Evolutionary conservation across 352 stramenopile species (phyloP).

Genomic region (Globisporangium mamillatum): DNA sequence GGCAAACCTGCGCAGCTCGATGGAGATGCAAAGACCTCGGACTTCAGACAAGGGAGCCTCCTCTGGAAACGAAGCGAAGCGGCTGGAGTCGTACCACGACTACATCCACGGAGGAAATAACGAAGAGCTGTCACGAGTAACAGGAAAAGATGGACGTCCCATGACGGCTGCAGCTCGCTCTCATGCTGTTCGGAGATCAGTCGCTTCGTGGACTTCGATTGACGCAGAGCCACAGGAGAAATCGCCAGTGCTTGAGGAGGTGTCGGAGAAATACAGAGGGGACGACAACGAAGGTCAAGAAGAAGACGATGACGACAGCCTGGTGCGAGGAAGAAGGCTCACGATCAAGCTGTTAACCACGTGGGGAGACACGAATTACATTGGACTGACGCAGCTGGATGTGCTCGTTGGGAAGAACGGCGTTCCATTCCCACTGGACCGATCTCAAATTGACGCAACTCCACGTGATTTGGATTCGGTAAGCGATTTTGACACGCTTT

Average conservation of each 20-base stretch:
- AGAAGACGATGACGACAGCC: constrained; percentile 12
- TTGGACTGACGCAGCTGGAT: constrained; percentile 79
- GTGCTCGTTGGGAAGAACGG: constrained; percentile 53
- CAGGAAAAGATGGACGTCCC: constrained; percentile 30
- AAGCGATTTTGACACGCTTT: neutral
- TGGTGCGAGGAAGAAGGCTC: constrained; percentile 40
- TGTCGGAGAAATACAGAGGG: constrained; percentile 16
- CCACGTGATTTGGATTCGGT: constrained; percentile 74
- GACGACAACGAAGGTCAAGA: constrained; percentile 18
- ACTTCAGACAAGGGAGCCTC: constrained; percentile 43
- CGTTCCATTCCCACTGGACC: constrained; percentile 35
- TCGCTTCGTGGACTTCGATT: constrained; percentile 37
- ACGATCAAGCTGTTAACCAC: constrained; percentile 56
- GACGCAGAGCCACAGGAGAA: constrained; percentile 46
- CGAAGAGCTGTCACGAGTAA: neutral
- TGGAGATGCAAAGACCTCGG: constrained; percentile 44
- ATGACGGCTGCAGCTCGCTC: constrained; percentile 40
- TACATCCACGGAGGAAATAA: constrained; percentile 15
- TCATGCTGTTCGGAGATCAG: constrained; percentile 29
- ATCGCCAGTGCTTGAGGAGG: constrained; percentile 52
- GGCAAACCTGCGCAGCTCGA: constrained; percentile 30
- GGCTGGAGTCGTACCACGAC: constrained; percentile 14
- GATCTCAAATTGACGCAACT: constrained; percentile 48
- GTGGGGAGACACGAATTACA: constrained; percentile 82
- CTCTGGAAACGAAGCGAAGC: neutral